phyloP scores from a whole-genome alignment of 2,329 filamentous ascomycete genomes.

The Tolypocladium sp. region DNA sequence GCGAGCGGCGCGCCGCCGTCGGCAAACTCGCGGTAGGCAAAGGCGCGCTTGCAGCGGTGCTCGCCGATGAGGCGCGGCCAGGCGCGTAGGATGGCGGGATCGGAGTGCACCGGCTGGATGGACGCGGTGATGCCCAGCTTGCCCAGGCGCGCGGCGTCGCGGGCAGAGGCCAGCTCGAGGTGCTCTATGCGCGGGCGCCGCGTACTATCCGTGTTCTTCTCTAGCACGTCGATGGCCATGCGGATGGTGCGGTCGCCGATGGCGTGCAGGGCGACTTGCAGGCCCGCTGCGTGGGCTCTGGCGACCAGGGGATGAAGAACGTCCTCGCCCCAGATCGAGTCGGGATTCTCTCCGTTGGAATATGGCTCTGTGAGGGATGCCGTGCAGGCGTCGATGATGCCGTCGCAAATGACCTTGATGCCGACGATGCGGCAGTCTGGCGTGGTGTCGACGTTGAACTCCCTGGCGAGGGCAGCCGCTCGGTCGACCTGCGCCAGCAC shows the following conservation, averaged over 20 bases:
- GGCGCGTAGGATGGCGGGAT: slow-evolving; percentile 51
- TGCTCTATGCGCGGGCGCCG: slow-evolving; percentile 56
- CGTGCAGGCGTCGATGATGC: slow-evolving; percentile 56
- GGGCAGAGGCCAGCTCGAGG: slow-evolving; percentile 46
- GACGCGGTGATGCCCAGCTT: slow-evolving; percentile 50
- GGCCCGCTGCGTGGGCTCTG: slow-evolving; percentile 39
- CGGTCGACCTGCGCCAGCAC: slow-evolving; percentile 38
- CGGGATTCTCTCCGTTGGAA: slow-evolving; percentile 33
- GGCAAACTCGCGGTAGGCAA: slow-evolving; percentile 54
- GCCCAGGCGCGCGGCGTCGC: slow-evolving; percentile 48
- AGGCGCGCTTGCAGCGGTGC: slow-evolving; percentile 46
- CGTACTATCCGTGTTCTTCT: slow-evolving; percentile 27
- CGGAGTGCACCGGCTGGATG: slow-evolving; percentile 48
- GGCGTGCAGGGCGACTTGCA: slow-evolving; percentile 57
- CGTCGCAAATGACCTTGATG: slow-evolving; percentile 57
- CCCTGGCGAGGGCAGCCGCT: slow-evolving; percentile 32
- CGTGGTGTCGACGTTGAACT: slow-evolving; percentile 23
- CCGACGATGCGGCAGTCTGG: slow-evolving; percentile 43
- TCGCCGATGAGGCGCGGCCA: slow-evolving; percentile 50
- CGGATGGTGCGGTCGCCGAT: slow-evolving; percentile 53
- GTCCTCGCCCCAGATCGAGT: slow-evolving; percentile 44
- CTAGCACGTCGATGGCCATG: slow-evolving; percentile 48
- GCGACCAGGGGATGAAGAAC: slow-evolving; percentile 44
- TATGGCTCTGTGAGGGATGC: slow-evolving; percentile 53
- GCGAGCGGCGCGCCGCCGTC: slow-evolving; percentile 45